Base-by-base conservation (phyloP, 2,329 filamentous ascomycete species). In the Venturia pyrina region DNA sequence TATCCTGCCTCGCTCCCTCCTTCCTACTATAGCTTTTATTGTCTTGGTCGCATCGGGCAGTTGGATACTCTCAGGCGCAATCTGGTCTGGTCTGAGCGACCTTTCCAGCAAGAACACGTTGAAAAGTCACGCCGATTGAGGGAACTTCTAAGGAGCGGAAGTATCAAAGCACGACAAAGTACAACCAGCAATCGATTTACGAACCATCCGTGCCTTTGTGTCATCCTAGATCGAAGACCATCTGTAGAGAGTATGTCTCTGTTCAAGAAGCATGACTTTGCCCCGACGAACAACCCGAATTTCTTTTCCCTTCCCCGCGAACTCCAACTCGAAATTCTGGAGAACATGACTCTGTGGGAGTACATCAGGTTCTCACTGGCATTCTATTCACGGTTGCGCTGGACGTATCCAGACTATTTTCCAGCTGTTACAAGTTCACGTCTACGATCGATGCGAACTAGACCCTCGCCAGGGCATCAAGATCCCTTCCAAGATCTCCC, bases 1-100 rank as follows among this genome's bases (percentile, higher is more conserved):
- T 78, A 73, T 92, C 19, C 81, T 98, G 64, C 95, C 95, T 15
- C 81, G 81, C 63, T 96, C 92, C 4, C 79, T 98, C 19, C 72
- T 89, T 28, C 87, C 90, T 24, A 93, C 89, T 1, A 85, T 85
- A 15, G 78, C 78, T 44, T 96, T 92, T 75, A 81, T 96, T 65
- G 71, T 82, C 4, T 69, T 84, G 3, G 82, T 96, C 65, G 85
- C 86, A 13, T 68, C 81, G 46, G 70, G 78, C 48, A 79, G 81
- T 37, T 83, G 81, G 75, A 79, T 81, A 61, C 67, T 85, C 1
- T 84, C 82, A 2, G 76, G 72, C 13, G 72, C 73, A 67, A 75
- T 83, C 62, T 80, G 76, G 73, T 69, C 59, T 15, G 10, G 17
- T n/a, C 21, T 67, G 43, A 50, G 62, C 28, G 34, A 28, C 21